Evolutionary conservation across 306 rosid genomes (phyloP), one percentile per base, ranked within the genome.

Genomic region (Hippophae gyantsensis): DNA sequence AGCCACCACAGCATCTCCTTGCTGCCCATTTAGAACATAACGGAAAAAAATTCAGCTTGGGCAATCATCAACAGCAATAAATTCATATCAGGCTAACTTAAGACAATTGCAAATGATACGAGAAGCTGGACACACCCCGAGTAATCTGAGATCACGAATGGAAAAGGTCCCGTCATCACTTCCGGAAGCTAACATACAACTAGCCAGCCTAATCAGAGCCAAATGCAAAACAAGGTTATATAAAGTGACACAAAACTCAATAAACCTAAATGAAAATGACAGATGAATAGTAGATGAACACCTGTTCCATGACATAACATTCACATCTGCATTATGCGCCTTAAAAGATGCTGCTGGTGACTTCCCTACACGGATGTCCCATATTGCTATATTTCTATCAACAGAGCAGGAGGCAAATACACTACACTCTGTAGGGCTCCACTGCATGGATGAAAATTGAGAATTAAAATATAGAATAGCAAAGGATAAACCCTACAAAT

Each of bases 241-340:
- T 52, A 55, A 57, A 47, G 9, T 14, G 61, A 18, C 23, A 10
- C 10, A 18, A 41, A 53, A 60, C 44, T 11, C 58, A 38, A 11
- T 48, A 52, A 8, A 52, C 25, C 54, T 54, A 56, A n/a, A 38
- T 55, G 10, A 14, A 38, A 74, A 55, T 60, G 41, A 42, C 45
- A 56, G 55, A 49, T 11, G 41, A 26, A 52, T 57, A 57, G 56
- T 42, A 27, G 42, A 52, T 40, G 42, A 61, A 46, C 64, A 92
- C 96, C 99, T 83, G 84, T 88, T 92, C 99, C 96, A 88, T 18
- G 99, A 92, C 40, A 92, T 76, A 63, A 92, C 99, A 80, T 92
- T 92, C 75, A 88, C 99, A 78, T 92, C 99, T 0, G 93, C 89
- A 43, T 81, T 76, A 62, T 88, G 99, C 7, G 98, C 98, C 76